Conservation (phyloP, 345 rosid genomes). For the Lumnitzera littorea region DNA sequence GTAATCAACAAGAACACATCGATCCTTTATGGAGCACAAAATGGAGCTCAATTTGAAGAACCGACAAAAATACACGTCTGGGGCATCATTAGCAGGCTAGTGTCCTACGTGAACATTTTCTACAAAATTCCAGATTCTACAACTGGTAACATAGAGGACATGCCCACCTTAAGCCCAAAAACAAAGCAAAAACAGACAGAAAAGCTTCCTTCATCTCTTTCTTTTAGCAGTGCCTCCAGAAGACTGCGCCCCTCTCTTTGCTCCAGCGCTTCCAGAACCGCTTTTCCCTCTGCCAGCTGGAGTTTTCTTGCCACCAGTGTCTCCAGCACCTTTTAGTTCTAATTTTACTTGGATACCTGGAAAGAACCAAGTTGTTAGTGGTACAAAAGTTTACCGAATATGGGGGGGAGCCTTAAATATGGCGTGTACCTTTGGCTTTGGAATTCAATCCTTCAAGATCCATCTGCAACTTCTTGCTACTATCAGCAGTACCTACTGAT, state of each 20-base stretch:
- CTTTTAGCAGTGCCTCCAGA: slow-evolving; percentile 49
- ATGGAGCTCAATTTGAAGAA: too few species aligned
- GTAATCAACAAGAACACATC: too few species aligned
- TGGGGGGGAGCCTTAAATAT: too few species aligned
- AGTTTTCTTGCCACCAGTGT: slow-evolving; percentile 41
- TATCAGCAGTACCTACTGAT: slow-evolving; percentile 38
- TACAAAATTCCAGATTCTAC: too few species aligned
- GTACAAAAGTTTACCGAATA: background rate
- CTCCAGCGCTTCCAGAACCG: slow-evolving; percentile 20
- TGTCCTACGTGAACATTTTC: too few species aligned
- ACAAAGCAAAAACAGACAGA: too few species aligned
- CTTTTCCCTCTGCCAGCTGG: slow-evolving; percentile 58
- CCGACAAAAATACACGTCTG: too few species aligned
- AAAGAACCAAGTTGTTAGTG: background rate
- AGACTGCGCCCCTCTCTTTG: slow-evolving; percentile 31
- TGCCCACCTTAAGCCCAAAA: too few species aligned
- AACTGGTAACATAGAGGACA: too few species aligned
- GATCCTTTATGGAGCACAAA: too few species aligned
- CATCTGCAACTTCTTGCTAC: slow-evolving; percentile 59
- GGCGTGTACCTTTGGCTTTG: slow-evolving; percentile 36
- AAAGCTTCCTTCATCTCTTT: slow-evolving; percentile 38
- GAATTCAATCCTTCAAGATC: slow-evolving; percentile 67
- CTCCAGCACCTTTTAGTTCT: slow-evolving; percentile 53
- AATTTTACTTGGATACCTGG: slow-evolving; percentile 73
- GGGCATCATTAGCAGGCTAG: too few species aligned